Percentiles rank a stretch among this genome's conserved stretches.
phyloP scores from a whole-genome alignment of 768 basidiomycete genomes.

The Termitomyces sp. region DNA sequence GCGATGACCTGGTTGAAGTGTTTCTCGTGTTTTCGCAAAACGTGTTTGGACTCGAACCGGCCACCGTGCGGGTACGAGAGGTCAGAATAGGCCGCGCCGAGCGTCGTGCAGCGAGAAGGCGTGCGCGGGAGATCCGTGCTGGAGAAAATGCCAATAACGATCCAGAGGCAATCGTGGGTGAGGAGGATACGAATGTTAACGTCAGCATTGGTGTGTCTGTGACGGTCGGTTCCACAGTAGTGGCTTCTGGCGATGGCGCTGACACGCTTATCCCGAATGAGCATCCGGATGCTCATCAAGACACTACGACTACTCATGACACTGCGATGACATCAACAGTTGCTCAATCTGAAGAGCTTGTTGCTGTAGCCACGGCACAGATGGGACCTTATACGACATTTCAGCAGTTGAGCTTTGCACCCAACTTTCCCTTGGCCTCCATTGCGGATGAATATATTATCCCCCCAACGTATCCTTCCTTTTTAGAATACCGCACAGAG shows the following conservation, averaged over 20 bases:
- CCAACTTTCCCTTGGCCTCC: conserved; percentile 81
- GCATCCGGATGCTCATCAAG: conserved; percentile 35
- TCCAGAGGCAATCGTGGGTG: conserved; percentile 39
- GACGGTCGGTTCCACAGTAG: conserved; percentile 34
- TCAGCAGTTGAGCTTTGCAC: conserved; percentile 84
- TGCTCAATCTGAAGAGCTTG: conserved; percentile 60
- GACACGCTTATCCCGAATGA: conserved; percentile 38
- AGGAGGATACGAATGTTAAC: conserved; percentile 56
- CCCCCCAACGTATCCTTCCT: conserved; percentile 83
- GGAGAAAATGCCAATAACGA: conserved; percentile 43
- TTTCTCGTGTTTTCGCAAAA: conserved; percentile 90
- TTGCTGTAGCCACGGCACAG: conserved; percentile 63
- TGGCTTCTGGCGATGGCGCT: conserved; percentile 29
- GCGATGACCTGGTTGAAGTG: conserved; percentile 89
- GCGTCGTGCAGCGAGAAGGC: conserved; percentile 76
- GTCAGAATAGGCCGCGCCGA: conserved; percentile 89
- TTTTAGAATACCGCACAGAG: conserved; percentile 64
- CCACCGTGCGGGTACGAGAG: conserved; percentile 91
- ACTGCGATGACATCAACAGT: conserved; percentile 29
- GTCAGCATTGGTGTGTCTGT: conserved; percentile 64
- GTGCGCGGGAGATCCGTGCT: conserved; percentile 65
- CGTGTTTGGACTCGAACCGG: conserved; percentile 89
- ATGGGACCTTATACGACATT: conserved; percentile 89
- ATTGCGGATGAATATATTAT: conserved; percentile 92
- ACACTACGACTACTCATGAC: conserved; percentile 29